Evolutionary conservation across 176 grass and related monocot genomes (phyloP).

Genomic region (Dactylis glomerata): DNA sequence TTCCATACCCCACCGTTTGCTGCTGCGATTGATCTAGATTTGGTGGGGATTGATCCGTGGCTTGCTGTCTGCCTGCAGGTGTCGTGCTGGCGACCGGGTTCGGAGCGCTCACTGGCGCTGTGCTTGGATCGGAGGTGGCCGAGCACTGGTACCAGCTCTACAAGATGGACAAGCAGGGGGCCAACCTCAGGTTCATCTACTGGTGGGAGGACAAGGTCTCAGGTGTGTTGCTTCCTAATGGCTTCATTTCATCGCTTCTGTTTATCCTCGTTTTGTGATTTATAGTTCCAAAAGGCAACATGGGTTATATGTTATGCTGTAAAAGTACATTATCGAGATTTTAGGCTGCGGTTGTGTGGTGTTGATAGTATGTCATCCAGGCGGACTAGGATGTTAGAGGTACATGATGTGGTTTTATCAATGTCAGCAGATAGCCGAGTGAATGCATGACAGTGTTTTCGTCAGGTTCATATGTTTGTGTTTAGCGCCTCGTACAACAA

Average conservation of each 20-base stretch:
- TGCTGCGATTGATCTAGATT: conserved; percentile 5
- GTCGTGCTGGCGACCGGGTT: conserved; percentile 75
- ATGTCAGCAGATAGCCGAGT: background rate
- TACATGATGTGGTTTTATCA: background rate
- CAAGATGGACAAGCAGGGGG: conserved; percentile 84
- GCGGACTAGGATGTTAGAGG: too few relatives aligned
- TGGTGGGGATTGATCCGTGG: background rate
- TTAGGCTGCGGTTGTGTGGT: background rate
- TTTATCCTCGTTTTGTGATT: background rate
- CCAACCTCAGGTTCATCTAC: conserved; percentile 95
- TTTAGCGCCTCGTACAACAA: background rate
- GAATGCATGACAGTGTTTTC: background rate
- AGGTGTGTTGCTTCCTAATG: conserved; percentile 42
- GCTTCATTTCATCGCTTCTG: background rate
- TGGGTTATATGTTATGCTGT: too few relatives aligned
- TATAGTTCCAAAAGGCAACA: background rate
- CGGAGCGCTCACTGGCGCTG: conserved; percentile 67
- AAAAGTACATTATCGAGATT: background rate
- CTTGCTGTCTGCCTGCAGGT: conserved; percentile 35
- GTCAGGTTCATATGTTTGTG: background rate
- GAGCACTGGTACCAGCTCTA: conserved; percentile 90
- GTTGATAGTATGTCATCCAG: too few relatives aligned
- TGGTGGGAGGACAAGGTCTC: conserved; percentile 99
- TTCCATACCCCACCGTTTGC: background rate
- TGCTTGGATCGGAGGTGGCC: conserved; percentile 84